Conservation (phyloP, 805 yeast genomes). For the Candida patagonica region DNA sequence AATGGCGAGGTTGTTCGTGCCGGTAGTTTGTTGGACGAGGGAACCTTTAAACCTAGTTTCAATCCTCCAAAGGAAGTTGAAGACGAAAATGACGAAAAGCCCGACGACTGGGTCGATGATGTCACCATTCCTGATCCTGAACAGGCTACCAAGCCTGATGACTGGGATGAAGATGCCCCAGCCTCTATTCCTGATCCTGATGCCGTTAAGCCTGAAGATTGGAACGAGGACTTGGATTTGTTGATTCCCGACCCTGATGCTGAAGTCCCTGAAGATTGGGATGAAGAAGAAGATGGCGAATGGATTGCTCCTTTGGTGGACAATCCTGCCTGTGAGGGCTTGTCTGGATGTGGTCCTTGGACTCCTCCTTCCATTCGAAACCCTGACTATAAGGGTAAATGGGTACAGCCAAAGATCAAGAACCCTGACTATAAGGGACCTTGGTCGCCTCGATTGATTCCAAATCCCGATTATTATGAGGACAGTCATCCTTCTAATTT, state of each 20-base stretch:
- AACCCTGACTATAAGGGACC: constrained; percentile 76
- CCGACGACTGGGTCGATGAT: constrained; percentile 76
- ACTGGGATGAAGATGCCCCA: constrained; percentile 74
- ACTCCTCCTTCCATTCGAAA: constrained; percentile 55
- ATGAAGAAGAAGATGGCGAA: constrained; percentile 81
- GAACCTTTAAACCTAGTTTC: constrained; percentile 53
- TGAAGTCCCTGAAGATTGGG: constrained; percentile 69
- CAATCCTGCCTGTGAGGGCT: constrained; percentile 61
- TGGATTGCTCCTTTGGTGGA: constrained; percentile 64
- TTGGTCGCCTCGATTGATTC: constrained; percentile 59
- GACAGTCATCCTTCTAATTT: constrained; percentile 50
- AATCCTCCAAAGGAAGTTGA: constrained; percentile 57
- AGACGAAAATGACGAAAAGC: constrained; percentile 51
- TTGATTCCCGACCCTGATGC: constrained; percentile 63
- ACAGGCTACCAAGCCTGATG: constrained; percentile 59
- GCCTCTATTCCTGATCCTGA: constrained; percentile 55
- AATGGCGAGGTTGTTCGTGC: constrained; percentile 67
- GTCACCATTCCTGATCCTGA: constrained; percentile 59
- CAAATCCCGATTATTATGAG: constrained; percentile 62
- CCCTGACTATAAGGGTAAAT: constrained; percentile 66
- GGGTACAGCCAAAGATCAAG: constrained; percentile 56
- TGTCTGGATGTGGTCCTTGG: constrained; percentile 74
- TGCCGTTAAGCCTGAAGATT: constrained; percentile 60
- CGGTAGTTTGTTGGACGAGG: constrained; percentile 55
- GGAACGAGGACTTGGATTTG: constrained; percentile 60